Evolutionary conservation across 495 filamentous ascomycete genomes (phyloP), one percentile per base, ranked within the genome.

Genomic region (Penicillium daleae): DNA sequence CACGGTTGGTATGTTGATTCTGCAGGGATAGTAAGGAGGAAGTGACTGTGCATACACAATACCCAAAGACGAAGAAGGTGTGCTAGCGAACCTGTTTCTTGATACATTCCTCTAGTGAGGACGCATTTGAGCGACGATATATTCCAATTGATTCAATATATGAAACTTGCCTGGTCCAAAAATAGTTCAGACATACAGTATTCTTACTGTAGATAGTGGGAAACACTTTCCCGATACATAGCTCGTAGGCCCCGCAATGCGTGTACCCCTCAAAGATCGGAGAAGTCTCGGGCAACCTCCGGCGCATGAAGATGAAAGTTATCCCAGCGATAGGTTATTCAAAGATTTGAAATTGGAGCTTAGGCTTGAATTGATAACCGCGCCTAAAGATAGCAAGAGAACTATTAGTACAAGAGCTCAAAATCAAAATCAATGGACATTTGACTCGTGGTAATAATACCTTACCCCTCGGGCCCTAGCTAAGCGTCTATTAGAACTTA

Each of bases 1-100:
- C 39, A 54, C 60, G 58, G 55, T 56, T 66, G 63, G 66, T 66
- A 69, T 69, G 66, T 44, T 57, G 57, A 9, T 35, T 27, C 24
- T 49, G 51, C 56, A 57, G 40, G 39, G 37, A 56, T 27, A 24
- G 35, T 33, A 50, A 49, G 26, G 44, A 52, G 48, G 50, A 15
- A n/a, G 12, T n/a, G 3, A 26, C 37, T 10, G 17, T 44, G 54
- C 31, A 56, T 39, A 31, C 42, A 35, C 29, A 3, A 29, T 54
- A 54, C 29, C 29, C 29, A n/a, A 50, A 4, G 29, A n/a, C n/a
- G 46, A 29, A 4, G 17, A 19, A 54, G 27, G 15, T 31, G 51
- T 33, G 9, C n/a, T 33, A 13, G 35, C 27, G 50, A 21, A 3
- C 8, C 8, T 12, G 29, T 7, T 10, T 46, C 7, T 42, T 9